Evolutionary conservation across 441 rosid genomes (phyloP), one percentile per base, ranked within the genome.

Genomic region (Adansonia rubrostipa): DNA sequence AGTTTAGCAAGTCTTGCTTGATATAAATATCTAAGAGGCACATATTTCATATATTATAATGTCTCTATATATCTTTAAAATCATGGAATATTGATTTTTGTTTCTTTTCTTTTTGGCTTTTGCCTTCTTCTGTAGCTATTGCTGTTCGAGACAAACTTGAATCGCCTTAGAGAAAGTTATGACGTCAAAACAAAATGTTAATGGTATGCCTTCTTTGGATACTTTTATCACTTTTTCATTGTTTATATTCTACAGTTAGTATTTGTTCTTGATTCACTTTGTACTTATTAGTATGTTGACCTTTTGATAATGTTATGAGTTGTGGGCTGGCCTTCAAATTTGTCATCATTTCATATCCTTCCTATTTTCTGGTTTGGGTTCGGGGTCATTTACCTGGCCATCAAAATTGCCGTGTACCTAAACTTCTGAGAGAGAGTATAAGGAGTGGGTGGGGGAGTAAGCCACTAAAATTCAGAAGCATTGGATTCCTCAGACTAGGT

Each of bases 141-240:
- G 83, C 91, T 61, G 92, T 95, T 65, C 95, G 97, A 51, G 96
- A 92, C 80, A 95, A 90, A 85, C 96, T 95, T 71, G 97, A 93
- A 84, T 93, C 96, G 1, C 89, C 93, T 53, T 95, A 97, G 76
- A 87, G 98, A 85, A 98, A 95, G 86, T 86, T 93, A 73, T 98
- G 92, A 80, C 93, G 99, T 45, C 99, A 95, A 79, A 95, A 95
- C 87, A 95, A 92, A 88, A 80, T 92, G 89, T 80, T 93, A 75
- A 95, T 93, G 99, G 98, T 95, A 84, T 75, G 63, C 24, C 78
- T 63, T 64, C 79, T 70, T 28, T 73, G 36, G 48, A 53, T 47
- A 4, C 74, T 17, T 63, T 6, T 70, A 53, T 67, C 9, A 61
- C 8, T 17, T 63, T 45, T 82, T 76, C 19, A 10, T 64, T 81